Evolutionary conservation across 1,284 basidiomycete genomes (phyloP), one percentile per base, ranked within the genome.

Genomic region (Sanghuangporus weigelae): DNA sequence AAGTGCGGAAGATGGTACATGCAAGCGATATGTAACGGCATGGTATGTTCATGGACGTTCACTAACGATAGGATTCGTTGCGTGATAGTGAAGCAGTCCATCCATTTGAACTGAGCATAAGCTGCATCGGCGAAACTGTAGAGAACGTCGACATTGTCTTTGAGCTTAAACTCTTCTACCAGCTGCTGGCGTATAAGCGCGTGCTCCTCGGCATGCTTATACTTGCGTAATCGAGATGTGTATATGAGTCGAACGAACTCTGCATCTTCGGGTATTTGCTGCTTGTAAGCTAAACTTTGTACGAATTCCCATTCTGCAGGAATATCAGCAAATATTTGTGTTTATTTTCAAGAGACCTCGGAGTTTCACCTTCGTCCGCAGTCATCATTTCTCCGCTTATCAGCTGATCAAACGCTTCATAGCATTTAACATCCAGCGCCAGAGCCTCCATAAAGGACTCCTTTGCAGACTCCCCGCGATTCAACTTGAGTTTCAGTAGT

Each of bases 21-120:
- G 83, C 96, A 98, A 2, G 95, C 95, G 44, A 99, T 87, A 73
- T 99, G 96, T 57, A 99, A 76, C 0, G 96, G 93, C 76, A 99
- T 87, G 1, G 94, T 92, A 10, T 89, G 84, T 35, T 87, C 86
- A 73, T 98, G 95, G 39, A 93, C 86, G 1, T 90, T 83, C 14
- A 93, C 88, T 3, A 92, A 79, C 16, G 85, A 83, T 49, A 97
- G 79, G 63, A 97, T 95, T 68, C 89, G 84, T 12, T 86, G 82
- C 1, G 97, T 99, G 56, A 99, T 85, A 1, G 85, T 82, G 73
- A 89, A 96, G 71, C 96, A 98, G 73, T 99, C 96, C 16, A 93
- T 92, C 87, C 91, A 99, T 60, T 94, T 86, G 74, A 95, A 92
- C 59, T 90, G 86, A 7, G 87, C 80, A 73, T 96, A 98, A 16